These are phyloP conservation scores for Geranium brycei DNA, from an alignment of 345 rosid genomes.

Conservation along the genomic window DNA sequence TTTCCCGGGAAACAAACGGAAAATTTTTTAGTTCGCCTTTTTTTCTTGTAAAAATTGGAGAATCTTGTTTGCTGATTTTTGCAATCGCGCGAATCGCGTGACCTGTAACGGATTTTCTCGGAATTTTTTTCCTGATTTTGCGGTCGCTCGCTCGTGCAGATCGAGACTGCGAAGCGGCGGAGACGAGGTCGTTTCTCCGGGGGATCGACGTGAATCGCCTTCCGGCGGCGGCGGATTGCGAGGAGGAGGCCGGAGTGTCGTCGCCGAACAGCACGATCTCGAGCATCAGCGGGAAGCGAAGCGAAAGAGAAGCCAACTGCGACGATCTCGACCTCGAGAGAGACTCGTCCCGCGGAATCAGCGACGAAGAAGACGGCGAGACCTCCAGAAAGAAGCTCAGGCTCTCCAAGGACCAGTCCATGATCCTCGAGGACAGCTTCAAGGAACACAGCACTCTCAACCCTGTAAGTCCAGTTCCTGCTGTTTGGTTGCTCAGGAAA, in stretches of 20 bases:
- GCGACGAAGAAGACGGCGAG: conserved; percentile 91
- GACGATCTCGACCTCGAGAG: conserved; percentile 56
- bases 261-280: conserved; percentile 95
- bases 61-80: too few species aligned
- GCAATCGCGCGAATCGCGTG: too few species aligned
- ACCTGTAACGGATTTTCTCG: too few species aligned
- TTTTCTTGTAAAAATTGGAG: too few species aligned
- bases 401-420: conserved; percentile 87
- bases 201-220: conserved; percentile 87
- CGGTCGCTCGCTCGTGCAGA: conserved; percentile 33
- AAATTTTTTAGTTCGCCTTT: neutral
- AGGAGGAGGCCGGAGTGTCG: conserved; percentile 76
- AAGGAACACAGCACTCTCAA: conserved; percentile 92
- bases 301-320: conserved; percentile 65
- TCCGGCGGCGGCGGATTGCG: conserved; percentile 55
- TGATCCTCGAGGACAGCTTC: conserved; percentile 84
- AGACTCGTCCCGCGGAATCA: conserved; percentile 57
- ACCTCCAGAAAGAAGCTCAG: conserved; percentile 86
- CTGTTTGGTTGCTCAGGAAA: conserved; percentile 1
- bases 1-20: conserved; percentile 1
- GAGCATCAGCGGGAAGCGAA: conserved; percentile 77
- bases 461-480: conserved; percentile 34
- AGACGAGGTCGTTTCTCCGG: conserved; percentile 38
- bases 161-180: conserved; percentile 43
- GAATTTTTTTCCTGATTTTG: neutral